Conservation (phyloP, 148 eudicot species). For the Camellia japonica region DNA sequence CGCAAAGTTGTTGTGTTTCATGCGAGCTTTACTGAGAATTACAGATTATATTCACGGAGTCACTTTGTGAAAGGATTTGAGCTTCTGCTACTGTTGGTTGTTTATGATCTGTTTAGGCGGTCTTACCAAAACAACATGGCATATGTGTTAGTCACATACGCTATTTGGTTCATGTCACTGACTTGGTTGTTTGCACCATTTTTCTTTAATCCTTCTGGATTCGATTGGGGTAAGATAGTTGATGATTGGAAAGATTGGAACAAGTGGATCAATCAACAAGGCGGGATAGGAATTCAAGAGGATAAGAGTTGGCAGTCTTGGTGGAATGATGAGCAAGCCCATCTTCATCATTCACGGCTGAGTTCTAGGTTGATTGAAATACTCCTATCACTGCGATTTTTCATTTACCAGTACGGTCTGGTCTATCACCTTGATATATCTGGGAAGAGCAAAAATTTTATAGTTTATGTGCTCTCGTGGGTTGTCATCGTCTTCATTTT, state of each 20-base stretch:
- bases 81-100: constrained; percentile 60
- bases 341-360: constrained; percentile 59
- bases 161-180: constrained; percentile 92
- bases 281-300: constrained; percentile 84
- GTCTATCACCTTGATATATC: constrained; percentile 95
- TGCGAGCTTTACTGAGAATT: constrained; percentile 81
- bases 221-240: constrained; percentile 80
- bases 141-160: constrained; percentile 69
- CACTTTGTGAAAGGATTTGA: constrained; percentile 95
- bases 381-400: constrained; percentile 70
- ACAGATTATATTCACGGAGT: constrained; percentile 88
- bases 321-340: constrained; percentile 92
- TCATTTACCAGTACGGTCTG: constrained; percentile 91
- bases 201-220: constrained; percentile 90
- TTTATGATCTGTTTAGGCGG: constrained; percentile 71
- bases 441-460: constrained; percentile 58
- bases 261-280: constrained; percentile 88
- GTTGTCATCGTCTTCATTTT: constrained; percentile 71
- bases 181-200: constrained; percentile 97
- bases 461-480: constrained; percentile 91
- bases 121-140: constrained; percentile 71
- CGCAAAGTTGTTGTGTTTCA: constrained; percentile 89
- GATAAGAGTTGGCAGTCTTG: constrained; percentile 99
- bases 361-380: constrained; percentile 65
- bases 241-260: constrained; percentile 97